Evolutionary conservation across 768 basidiomycete genomes (phyloP).

Genomic region (Auricularia sp.): DNA sequence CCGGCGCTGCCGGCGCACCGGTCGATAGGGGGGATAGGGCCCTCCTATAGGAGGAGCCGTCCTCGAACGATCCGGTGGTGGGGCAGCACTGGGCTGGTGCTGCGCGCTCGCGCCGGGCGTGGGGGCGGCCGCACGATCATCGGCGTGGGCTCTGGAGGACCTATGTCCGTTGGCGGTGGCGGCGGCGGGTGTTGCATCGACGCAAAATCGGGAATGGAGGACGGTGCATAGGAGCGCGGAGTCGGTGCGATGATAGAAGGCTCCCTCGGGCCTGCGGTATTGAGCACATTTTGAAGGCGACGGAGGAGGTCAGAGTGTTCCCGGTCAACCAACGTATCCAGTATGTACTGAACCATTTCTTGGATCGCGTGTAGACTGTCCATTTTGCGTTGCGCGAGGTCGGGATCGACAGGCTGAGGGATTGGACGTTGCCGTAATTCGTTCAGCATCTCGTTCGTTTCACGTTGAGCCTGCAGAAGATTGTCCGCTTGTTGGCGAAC

Average conservation of each 20-base stretch:
- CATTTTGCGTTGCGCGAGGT: slow-evolving; percentile 21
- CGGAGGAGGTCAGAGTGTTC: background rate
- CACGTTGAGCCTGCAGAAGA: slow-evolving; percentile 52
- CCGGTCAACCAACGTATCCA: slow-evolving; percentile 6
- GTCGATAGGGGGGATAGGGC: background rate
- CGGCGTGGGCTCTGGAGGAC: background rate
- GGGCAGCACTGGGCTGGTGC: background rate
- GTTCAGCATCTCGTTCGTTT: slow-evolving; percentile 51
- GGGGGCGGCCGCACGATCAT: background rate
- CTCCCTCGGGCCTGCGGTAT: slow-evolving; percentile 1
- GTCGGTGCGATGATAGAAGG: background rate
- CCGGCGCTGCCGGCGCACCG: background rate
- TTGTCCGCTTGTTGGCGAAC: slow-evolving; percentile 50
- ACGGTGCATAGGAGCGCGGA: background rate
- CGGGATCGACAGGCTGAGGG: slow-evolving; percentile 30
- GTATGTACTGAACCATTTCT: slow-evolving; percentile 14
- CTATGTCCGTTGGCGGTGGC: background rate
- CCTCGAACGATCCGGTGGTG: background rate
- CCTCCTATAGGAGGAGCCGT: background rate
- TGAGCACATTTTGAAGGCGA: slow-evolving; percentile 3
- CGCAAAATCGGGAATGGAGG: background rate
- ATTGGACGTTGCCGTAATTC: slow-evolving; percentile 43
- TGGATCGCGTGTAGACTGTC: slow-evolving; percentile 24
- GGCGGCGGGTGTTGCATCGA: background rate
- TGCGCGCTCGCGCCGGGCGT: background rate